Conservation (phyloP, 768 basidiomycete species). For the Pisolithus tinctorius region DNA sequence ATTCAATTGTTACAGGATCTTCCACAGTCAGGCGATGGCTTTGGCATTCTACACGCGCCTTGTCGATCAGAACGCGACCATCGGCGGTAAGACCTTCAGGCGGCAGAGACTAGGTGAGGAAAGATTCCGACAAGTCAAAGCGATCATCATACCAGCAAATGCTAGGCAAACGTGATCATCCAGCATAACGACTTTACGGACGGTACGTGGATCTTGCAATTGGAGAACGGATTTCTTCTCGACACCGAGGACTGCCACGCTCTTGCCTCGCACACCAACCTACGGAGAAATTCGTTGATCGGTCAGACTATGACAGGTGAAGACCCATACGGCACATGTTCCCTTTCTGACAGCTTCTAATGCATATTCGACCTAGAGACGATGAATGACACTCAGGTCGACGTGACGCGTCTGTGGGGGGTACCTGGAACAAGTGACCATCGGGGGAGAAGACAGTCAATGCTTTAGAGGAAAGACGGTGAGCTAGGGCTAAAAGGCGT, state of each 20-base stretch:
- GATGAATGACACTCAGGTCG: constrained; percentile 11
- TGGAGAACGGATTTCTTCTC: constrained; percentile 99
- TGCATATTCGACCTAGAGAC: constrained; percentile 90
- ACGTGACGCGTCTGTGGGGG: constrained; percentile 23
- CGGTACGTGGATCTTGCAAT: constrained; percentile 95
- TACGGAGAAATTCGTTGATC: constrained; percentile 25
- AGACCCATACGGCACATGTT: constrained; percentile 78
- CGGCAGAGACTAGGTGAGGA: constrained; percentile 4
- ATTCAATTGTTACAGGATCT: constrained; percentile 97
- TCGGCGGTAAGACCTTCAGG: constrained; percentile 88
- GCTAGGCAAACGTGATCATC: constrained; percentile 97
- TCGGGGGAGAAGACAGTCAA: constrained; percentile 98
- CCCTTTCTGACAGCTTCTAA: constrained; percentile 96
- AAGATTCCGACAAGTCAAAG: constrained; percentile 2
- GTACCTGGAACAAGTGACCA: constrained; percentile 95
- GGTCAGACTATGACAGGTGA: not conserved
- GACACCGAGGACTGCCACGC: constrained; percentile 93
- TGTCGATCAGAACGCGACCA: constrained; percentile 96
- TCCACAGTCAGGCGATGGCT: constrained; percentile 95
- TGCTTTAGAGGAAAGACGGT: constrained; percentile 40
- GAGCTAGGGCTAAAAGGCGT: not conserved
- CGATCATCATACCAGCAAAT: constrained; percentile 72
- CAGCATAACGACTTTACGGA: constrained; percentile 96
- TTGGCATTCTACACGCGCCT: constrained; percentile 96
- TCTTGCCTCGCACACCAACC: constrained; percentile 94